Evolutionary conservation across 345 rosid species (phyloP).

Genomic region (Citrus mangshanensis): DNA sequence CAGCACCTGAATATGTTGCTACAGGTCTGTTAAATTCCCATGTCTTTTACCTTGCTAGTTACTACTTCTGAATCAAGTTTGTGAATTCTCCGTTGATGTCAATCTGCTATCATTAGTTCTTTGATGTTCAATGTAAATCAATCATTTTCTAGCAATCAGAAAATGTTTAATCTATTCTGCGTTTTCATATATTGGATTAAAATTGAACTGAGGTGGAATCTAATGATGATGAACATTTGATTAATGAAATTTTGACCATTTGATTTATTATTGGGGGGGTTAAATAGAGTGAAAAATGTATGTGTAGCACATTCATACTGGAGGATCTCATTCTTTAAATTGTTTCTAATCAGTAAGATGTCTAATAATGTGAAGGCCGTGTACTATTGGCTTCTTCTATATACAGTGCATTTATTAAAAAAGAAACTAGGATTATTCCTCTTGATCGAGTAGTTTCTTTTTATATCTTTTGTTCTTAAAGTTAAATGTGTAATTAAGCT

Average conservation of each 20-base stretch:
- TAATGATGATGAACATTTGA: background rate
- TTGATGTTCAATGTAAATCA: background rate
- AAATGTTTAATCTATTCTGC: background rate
- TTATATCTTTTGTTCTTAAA: background rate
- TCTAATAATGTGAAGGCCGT: background rate
- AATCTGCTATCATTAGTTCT: background rate
- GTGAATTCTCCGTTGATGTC: background rate
- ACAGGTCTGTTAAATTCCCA: conserved; percentile 54
- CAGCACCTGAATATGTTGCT: conserved; percentile 97
- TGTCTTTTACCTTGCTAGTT: conserved; percentile 5
- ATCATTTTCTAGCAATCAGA: background rate
- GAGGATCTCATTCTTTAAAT: background rate
- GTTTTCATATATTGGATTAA: background rate
- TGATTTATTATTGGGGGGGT: background rate
- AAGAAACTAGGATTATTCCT: too few relatives aligned
- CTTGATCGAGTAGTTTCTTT: background rate
- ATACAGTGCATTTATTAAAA: background rate
- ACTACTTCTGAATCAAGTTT: background rate
- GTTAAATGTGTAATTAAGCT: conserved; percentile 14
- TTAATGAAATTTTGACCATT: background rate
- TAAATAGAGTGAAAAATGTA: background rate
- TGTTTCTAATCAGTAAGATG: background rate
- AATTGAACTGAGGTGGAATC: background rate
- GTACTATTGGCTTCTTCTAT: background rate
- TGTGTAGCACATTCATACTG: background rate